Evolutionary conservation across 805 yeast genomes (phyloP).

Genomic region (Schizosaccharomyces japonicus): DNA sequence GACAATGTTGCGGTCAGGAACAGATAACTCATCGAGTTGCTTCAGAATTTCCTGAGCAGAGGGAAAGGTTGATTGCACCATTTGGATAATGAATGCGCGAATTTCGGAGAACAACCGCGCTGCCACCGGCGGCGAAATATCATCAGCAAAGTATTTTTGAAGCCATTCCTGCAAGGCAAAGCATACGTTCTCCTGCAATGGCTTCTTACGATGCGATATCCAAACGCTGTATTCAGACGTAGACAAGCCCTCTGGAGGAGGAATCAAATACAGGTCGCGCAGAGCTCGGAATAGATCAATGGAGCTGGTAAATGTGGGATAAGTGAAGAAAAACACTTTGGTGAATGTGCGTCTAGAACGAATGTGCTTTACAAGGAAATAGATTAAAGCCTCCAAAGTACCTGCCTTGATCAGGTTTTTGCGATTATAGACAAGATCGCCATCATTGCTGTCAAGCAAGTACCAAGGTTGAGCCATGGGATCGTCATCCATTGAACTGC

Average conservation of each 20-base stretch:
- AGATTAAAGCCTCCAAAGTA: slow-evolving; percentile 42
- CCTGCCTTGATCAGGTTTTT: slow-evolving; percentile 61
- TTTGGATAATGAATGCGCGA: too few species aligned
- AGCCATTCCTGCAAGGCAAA: slow-evolving; percentile 41
- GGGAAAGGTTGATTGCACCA: too few species aligned
- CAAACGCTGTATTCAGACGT: slow-evolving; percentile 59
- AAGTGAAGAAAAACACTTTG: slow-evolving; percentile 48
- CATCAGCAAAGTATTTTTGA: slow-evolving; percentile 45
- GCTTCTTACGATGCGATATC: slow-evolving; percentile 45
- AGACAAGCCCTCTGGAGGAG: slow-evolving; percentile 71
- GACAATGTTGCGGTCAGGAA: too few species aligned
- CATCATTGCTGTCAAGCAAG: slow-evolving; percentile 28
- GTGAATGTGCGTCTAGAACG: slow-evolving; percentile 37
- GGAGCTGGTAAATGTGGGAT: slow-evolving; percentile 50
- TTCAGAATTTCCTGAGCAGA: too few species aligned
- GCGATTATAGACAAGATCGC: slow-evolving; percentile 31
- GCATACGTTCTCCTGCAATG: slow-evolving; percentile 39
- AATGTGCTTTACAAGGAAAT: slow-evolving; percentile 54
- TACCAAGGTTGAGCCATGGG: slow-evolving; percentile 23
- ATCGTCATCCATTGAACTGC: neutral
- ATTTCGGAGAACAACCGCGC: neutral
- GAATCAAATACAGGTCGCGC: slow-evolving; percentile 38
- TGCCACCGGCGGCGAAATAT: slow-evolving; percentile 26
- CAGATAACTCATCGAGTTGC: too few species aligned
- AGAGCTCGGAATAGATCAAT: slow-evolving; percentile 34